Base-by-base conservation (phyloP, 225 moss, liverwort and hornwort genomes). In the Sphagnum tenellum region DNA sequence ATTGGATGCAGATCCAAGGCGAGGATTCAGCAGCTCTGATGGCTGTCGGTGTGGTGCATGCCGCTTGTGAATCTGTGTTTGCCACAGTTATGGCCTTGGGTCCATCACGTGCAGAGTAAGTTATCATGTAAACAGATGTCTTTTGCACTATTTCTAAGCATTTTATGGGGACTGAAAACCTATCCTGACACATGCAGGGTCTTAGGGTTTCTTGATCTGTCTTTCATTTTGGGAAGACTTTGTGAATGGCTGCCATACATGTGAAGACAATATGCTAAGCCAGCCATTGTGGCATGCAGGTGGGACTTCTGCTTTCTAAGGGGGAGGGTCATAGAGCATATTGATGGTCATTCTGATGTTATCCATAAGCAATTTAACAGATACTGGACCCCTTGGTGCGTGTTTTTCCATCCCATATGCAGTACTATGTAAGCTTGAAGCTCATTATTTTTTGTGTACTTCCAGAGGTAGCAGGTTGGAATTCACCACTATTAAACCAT, bases 1-100 rank as follows among this genome's bases (percentile, higher is more conserved):
- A 29, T 29, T 29, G 29, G 49, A 59, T 47, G 66, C 79, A 89
- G 91, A 79, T 92, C 8, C 89, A 84, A 54, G 90, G 89, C 64
- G 90, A 98, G 78, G 98, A 98, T 48, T 93, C 87, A 70, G 93
- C 98, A 78, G 98, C 98, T 44, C 63, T 98, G 44, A 98, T 98
- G 98, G 66, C 93, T 55, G 98, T 98, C 12, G 98, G 98, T 74
- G 87, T 89, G 69, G 93, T 98, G 62, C 74, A 90, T 69, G 93
- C 87, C 47, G 77, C 89, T 5, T 98, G 98, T 57, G 98, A 93
- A 76, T 85, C 87, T 71, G 84, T 98, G 51, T 98, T 98, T 66
- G 79, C 76, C 70, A 90, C 90, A 65, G 85, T 93, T 66, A 90
- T 98, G 98, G 82, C 83, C 62, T 81, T 98, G 79, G 93, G 87